phyloP scores from a whole-genome alignment of 192 early-diverging fungal species.

The Jimgerdemannia lactiflua region DNA sequence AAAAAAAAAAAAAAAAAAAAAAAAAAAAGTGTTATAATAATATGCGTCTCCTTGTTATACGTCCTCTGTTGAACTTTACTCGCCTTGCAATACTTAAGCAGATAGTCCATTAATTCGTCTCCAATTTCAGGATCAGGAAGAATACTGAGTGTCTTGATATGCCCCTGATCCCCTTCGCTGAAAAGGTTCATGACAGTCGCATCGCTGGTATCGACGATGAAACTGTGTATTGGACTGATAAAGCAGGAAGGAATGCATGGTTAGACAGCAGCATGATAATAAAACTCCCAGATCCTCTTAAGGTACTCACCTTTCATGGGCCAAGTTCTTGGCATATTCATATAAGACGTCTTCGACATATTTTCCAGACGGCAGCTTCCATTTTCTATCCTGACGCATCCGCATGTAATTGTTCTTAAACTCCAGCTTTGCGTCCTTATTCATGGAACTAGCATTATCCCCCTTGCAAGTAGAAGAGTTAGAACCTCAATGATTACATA shows the following conservation, averaged over 20 bases:
- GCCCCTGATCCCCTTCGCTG: too few relatives aligned
- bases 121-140: too few relatives aligned
- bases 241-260: conserved; percentile 13
- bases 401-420: conserved; percentile 16
- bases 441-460: neutral
- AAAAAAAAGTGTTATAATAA: neutral
- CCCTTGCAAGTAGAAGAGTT: neutral
- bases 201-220: too few relatives aligned
- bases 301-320: conserved; percentile 20
- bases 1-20: neutral
- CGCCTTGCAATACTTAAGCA: neutral
- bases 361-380: conserved; percentile 18
- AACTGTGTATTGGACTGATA: conserved; percentile 12
- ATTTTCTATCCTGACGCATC: conserved; percentile 19
- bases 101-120: too few relatives aligned
- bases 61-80: neutral
- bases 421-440: conserved; percentile 1
- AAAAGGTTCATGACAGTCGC: too few relatives aligned
- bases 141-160: too few relatives aligned
- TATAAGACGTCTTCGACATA: conserved; percentile 28
- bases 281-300: conserved; percentile 7
- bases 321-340: conserved; percentile 18
- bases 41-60: neutral
- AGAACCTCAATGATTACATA: neutral
- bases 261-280: conserved; percentile 5